phyloP scores from a whole-genome alignment of 2,329 filamentous ascomycete species.

The Coniella lustricola region DNA sequence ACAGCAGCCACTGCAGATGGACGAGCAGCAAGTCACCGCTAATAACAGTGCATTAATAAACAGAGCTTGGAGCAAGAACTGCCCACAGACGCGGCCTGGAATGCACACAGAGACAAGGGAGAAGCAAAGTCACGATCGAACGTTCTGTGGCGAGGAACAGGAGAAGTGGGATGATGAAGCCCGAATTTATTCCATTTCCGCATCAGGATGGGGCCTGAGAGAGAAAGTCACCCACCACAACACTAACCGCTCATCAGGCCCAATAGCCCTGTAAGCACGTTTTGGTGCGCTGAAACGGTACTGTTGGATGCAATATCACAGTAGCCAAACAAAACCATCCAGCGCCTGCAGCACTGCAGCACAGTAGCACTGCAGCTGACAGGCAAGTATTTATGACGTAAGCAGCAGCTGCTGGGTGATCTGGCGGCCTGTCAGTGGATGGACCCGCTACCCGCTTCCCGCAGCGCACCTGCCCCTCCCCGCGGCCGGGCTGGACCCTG shows the following conservation, averaged over 20 bases:
- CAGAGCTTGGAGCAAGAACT: too few species aligned
- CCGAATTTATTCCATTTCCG: neutral
- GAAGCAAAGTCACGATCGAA: neutral
- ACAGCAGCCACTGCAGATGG: neutral
- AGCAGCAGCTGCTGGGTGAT: conserved; percentile 2
- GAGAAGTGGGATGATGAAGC: conserved; percentile 5
- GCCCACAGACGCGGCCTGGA: conserved; percentile 5
- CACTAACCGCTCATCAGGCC: too few species aligned
- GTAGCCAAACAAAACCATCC: neutral
- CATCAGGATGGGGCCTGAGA: too few species aligned
- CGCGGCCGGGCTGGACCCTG: neutral
- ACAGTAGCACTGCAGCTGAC: conserved; percentile 6
- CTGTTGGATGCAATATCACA: too few species aligned
- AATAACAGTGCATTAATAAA: neutral
- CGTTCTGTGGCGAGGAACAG: neutral
- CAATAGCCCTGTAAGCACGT: too few species aligned
- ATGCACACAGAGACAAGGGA: conserved; percentile 1
- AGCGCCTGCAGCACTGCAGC: neutral
- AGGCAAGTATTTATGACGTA: conserved; percentile 4
- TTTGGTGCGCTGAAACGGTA: too few species aligned
- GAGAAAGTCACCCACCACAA: too few species aligned
- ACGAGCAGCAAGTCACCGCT: neutral
- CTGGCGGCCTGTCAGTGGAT: conserved; percentile 7
- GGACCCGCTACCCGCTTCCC: neutral
- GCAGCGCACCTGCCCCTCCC: neutral